Evolutionary conservation across 2,329 filamentous ascomycete genomes (phyloP), one percentile per base, ranked within the genome.

Genomic region (Tolypocladium tundrense): DNA sequence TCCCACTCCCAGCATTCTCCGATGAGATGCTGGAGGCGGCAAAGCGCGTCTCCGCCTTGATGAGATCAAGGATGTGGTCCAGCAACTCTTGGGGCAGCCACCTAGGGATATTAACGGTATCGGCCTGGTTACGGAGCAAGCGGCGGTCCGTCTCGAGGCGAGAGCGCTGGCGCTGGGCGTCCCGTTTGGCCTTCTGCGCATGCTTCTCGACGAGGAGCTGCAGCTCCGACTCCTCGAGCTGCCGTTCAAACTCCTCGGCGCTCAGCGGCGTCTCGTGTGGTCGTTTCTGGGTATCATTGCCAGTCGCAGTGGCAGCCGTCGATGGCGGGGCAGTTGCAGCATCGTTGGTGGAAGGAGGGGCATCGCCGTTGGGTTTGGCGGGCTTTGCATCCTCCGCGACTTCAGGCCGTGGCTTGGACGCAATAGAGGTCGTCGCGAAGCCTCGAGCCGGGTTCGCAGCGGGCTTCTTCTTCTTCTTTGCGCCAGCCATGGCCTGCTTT

Each of bases 391-490:
- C 73, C 60, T 79, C 76, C 54, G 70, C 63, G 45, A 67, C 69
- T 60, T 93, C 91, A 52, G 82, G 78, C 69, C 90, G 82, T 10
- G 85, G 80, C 66, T 92, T 96, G 31, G 91, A 95, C 50, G 91
- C 90, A 60, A 96, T 82, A 1, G 93, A 97, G 14, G 90, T 95
- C 6, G 94, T 99, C 63, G 93, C 91, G 75, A 97, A 96, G 21
- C 92, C 94, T 72, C 94, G 83, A 43, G 91, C 91, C 60, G 92
- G 90, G 73, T 97, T 97, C 39, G 87, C 84, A 33, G 84, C 83
- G 57, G 88, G 81, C 82, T 97, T 97, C 79, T 91, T 95, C 77
- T 97, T 96, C 77, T 96, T 96, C 74, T 90, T 86, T 60, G 76
- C 74, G 50, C 78, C 79, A 58, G 88, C 87, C 89, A 93, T 93